Base-by-base conservation (phyloP, 345 rosid genomes). In the Gossypium anomalum region DNA sequence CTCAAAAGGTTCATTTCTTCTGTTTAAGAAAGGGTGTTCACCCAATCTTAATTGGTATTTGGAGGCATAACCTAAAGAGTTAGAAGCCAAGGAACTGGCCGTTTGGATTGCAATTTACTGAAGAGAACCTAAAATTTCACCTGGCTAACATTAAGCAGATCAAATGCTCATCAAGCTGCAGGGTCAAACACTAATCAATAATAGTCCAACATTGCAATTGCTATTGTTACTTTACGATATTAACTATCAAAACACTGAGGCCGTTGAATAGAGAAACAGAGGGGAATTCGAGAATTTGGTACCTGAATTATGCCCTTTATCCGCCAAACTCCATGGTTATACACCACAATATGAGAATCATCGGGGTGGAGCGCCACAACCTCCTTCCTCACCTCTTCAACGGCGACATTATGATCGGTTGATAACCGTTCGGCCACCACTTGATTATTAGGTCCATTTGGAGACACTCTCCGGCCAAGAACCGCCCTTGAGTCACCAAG, bases 301-400 rank as follows among this genome's bases (percentile, higher is more conserved):
- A 89, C 93, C 93, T 89, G 93, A 82, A 89, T 87, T 74, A 89
- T 87, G 72, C 93, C 93, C 85, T 85, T 89, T 8, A 89, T 85
- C 58, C 91, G 82, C 93, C 93, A 89, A 75, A 86, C 93, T 7
- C 93, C 93, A 5, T 69, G 89, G 55, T 73, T 82, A 73, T 77
- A 76, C 48, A 86, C 84, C 23, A 89, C 93, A 29, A 86, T 51
- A 56, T 85, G 83, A 4, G 89, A 63, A 83, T 89, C 93, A 75
- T 86, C 91, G 2, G 93, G 93, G 79, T 89, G 93, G 56, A 87
- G 93, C 12, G 91, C 89, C 72, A 74, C 83, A 29, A 89, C 89
- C 82, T 89, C 93, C 77, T 86, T 87, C 77, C 93, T 89, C n/a
- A 89, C 89, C 82, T 86, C 91, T 77, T 87, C 87, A 47, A 74